Base-by-base conservation (phyloP, 495 filamentous ascomycete genomes). In the Schizothecium vesticola region DNA sequence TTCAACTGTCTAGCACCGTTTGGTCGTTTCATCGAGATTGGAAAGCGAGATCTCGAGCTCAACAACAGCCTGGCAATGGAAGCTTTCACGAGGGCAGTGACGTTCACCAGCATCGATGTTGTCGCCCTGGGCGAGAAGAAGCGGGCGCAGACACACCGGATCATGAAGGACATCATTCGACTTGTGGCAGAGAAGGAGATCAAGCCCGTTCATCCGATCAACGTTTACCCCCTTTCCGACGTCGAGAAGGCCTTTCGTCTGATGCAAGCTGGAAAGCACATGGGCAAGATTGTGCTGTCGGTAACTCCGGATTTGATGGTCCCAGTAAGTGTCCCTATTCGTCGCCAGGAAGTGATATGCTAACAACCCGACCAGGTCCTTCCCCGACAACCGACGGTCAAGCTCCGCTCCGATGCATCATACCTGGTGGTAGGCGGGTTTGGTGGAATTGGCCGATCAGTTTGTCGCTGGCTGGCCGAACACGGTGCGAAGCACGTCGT, bases 351-450 rank as follows among this genome's bases (percentile, higher is more conserved):
- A 64, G 1, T 65, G 65, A 16, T 12, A 31, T 25, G 24, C 58
- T 59, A 3, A 64, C 25, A 68, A 69, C 22, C 3, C 58, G 3
- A 68, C 64, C 21, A 72, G 73, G 63, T 78, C 0, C 25, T 71
- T 12, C 75, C 68, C 1, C 64, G 67, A 7, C 31, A 59, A 1
- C 16, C 22, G 23, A 55, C 56, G 6, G 57, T 67, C 25, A 69
- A 77, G 5, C 73, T 84, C 3, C 72, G 73, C 19, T 58, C 75
- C 1, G 76, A 87, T 68, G 85, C 80, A 10, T 80, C 83, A 1
- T 90, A 90, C 68, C 72, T 91, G 13, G 77, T 91, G 3, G 81
- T 87, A 33, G 87, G 89, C 19, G 86, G 88, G 10, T 82, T 89
- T 3, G 87, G 89, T 4, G 89, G 88, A 13, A 81, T 92, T 16